phyloP scores from a whole-genome alignment of 2,329 filamentous ascomycete species.

The Lasiodiplodia hormozganensis region DNA sequence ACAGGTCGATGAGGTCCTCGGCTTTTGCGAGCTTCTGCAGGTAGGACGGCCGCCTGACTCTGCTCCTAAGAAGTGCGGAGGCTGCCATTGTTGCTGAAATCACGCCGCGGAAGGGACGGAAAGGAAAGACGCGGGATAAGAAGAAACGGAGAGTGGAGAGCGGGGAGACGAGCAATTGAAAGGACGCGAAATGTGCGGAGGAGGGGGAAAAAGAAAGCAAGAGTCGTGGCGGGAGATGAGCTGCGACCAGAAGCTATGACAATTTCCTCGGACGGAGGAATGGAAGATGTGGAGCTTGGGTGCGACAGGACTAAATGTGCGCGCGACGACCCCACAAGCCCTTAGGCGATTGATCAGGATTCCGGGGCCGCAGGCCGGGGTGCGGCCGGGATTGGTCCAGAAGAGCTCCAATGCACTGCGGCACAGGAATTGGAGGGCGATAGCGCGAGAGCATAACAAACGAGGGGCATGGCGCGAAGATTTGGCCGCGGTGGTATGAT shows the following conservation, averaged over 20 bases:
- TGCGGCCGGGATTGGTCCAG: constrained; percentile 9
- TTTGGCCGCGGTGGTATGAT: constrained; percentile 8
- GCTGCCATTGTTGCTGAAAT: constrained; percentile 55
- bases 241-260: constrained; percentile 23
- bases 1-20: constrained; percentile 79
- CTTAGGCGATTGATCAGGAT: not conserved
- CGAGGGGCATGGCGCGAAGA: constrained; percentile 3
- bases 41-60: constrained; percentile 77
- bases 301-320: not conserved
- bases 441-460: not conserved
- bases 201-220: not conserved
- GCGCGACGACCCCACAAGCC: constrained; percentile 2
- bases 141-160: constrained; percentile 4
- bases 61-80: constrained; percentile 76
- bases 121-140: constrained; percentile 17
- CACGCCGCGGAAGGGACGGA: constrained; percentile 3
- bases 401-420: not conserved
- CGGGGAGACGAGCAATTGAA: constrained; percentile 1
- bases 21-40: constrained; percentile 80
- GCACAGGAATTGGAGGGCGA: not conserved
- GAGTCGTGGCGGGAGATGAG: constrained; percentile 15
- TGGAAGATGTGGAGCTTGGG: constrained; percentile 21
- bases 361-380: constrained; percentile 19
- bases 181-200: not conserved
- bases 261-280: constrained; percentile 26